Evolutionary conservation across 257 asterid genomes (phyloP), one percentile per base, ranked within the genome.

Genomic region (Salvia hispanica): DNA sequence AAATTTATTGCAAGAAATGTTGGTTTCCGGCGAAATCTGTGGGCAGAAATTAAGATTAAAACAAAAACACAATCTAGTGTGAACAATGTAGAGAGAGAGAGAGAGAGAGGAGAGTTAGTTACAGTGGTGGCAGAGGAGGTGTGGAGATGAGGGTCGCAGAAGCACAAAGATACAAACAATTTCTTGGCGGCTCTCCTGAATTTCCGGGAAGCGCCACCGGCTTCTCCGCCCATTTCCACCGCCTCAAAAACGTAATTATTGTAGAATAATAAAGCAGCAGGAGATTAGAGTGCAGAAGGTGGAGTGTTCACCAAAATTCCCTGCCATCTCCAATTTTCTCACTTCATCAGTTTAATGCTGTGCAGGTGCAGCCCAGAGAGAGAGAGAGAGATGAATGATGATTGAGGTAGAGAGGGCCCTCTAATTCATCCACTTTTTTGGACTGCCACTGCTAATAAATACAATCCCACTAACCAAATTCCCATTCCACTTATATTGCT

Each of bases 181-280:
- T 70, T 89, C 88, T 64, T 85, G 58, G 91, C 95, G 55, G 84
- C 97, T 78, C 70, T 85, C 89, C 84, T 88, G 54, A 88, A 77
- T 71, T 76, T 84, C 76, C 85, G 69, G 28, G 88, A 81, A 25
- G 76, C 83, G 72, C 92, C 89, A 44, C 90, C 90, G 31, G 78
- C 75, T 60, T 64, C 88, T 46, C 84, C 86, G 73, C 84, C 81
- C 88, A 79, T 78, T 31, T 69, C 81, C 74, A 37, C 80, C 77
- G 47, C 73, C 44, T n/a, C 33, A 28, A 2, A 6, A 61, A 46
- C 34, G 34, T 25, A 25, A 25, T 25, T 25, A 2, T 18, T 18
- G 21, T 18, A 25, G 31, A 25, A 25, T 25, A 25, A 25, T 18
- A 18, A 1, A 18, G 21, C 21, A 18, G 21, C 21, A 25, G 31